These are phyloP conservation scores for Nigrospora osmanthi DNA, from an alignment of 2,329 filamentous ascomycete genomes.

Conservation along the genomic window DNA sequence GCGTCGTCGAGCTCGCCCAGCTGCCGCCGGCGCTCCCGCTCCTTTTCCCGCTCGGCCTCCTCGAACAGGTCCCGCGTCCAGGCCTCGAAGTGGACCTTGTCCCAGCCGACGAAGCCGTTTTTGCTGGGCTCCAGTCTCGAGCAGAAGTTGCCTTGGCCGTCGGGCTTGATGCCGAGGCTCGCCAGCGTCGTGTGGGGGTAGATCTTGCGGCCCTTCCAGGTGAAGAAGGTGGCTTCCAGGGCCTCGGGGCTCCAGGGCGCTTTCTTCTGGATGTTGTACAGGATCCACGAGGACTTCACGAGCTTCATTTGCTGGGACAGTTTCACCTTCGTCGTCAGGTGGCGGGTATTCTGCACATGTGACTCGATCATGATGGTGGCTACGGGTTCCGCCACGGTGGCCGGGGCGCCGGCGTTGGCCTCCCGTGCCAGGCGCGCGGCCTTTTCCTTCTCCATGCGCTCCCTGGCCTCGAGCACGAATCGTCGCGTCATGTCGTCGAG, in stretches of 20 bases:
- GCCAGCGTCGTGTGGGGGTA: conserved; percentile 70
- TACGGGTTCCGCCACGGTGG: conserved; percentile 31
- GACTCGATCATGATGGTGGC: conserved; percentile 64
- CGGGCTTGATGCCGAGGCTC: conserved; percentile 52
- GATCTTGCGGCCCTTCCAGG: conserved; percentile 66
- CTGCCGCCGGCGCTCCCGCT: conserved; percentile 34
- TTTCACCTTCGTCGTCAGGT: conserved; percentile 57
- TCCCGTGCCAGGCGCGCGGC: conserved; percentile 13
- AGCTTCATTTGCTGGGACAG: conserved; percentile 60
- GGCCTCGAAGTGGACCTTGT: conserved; percentile 66
- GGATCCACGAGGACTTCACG: conserved; percentile 63
- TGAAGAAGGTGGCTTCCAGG: conserved; percentile 59
- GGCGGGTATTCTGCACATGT: conserved; percentile 49
- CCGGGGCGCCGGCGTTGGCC: conserved; percentile 6
- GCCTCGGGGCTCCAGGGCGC: conserved; percentile 28
- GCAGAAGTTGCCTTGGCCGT: conserved; percentile 33
- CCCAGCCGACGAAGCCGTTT: conserved; percentile 41
- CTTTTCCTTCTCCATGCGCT: conserved; percentile 19
- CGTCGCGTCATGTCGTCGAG: conserved; percentile 35
- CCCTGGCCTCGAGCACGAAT: conserved; percentile 35
- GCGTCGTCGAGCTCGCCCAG: conserved; percentile 30
- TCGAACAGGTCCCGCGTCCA: conserved; percentile 61
- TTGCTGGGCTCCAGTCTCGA: conserved; percentile 19
- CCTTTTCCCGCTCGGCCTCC: conserved; percentile 38
- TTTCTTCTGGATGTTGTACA: conserved; percentile 44